Conservation (phyloP, 495 filamentous ascomycete species). For the Podospora pseudocomata region DNA sequence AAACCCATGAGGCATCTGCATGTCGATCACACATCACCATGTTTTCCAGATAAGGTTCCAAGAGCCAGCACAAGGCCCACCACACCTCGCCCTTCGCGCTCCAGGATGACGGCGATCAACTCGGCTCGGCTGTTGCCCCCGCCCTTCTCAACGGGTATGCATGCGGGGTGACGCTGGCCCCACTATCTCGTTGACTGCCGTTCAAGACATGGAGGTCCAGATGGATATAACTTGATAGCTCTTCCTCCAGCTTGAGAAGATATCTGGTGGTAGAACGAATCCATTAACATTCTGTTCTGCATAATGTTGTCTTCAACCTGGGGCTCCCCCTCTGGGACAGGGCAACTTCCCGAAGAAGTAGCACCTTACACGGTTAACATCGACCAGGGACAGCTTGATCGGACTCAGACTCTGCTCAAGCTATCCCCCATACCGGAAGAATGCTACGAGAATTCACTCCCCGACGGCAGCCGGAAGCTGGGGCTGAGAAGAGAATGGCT, state of each 20-base stretch:
- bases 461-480: slow-evolving; percentile 33
- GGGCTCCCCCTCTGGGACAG: neutral
- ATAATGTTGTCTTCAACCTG: neutral
- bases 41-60: no score
- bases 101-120: neutral
- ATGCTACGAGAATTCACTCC: slow-evolving; percentile 19
- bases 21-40: no score
- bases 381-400: slow-evolving; percentile 10
- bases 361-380: slow-evolving; percentile 14
- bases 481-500: slow-evolving; percentile 58
- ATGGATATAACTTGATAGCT: neutral
- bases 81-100: neutral
- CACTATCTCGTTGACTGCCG: neutral
- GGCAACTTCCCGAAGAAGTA: neutral
- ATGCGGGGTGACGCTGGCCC: neutral
- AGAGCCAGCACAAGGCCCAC: neutral
- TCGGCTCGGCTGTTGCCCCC: neutral
- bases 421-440: slow-evolving; percentile 13
- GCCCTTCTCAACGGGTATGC: neutral
- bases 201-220: neutral
- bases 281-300: no score
- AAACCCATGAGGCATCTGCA: no score
- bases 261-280: no score
- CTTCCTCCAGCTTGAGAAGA: no score
- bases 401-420: slow-evolving; percentile 14